Base-by-base conservation (phyloP, 2,329 filamentous ascomycete genomes). In the Claviceps capensis region DNA sequence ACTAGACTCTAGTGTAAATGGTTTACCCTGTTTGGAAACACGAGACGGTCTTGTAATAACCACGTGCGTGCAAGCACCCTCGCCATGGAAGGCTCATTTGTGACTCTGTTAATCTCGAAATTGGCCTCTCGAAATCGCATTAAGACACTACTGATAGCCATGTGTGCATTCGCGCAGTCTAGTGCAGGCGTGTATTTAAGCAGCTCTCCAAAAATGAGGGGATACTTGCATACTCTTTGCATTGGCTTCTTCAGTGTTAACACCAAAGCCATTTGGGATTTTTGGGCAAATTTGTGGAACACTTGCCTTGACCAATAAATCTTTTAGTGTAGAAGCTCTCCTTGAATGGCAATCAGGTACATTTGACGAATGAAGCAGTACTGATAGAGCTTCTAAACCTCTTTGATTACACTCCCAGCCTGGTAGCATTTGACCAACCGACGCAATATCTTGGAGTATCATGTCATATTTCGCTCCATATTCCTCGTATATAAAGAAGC, bases 381-480 rank as follows among this genome's bases (percentile, higher is more conserved):
- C 83, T 6, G 87, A 87, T 40, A 97, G 69, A 13, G 85, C 81
- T 66, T 97, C 91, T 2, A 96, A 79, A 0, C 91, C 93, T 61
- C 81, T 84, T 61, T 95, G 89, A 62, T 89, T 91, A 5, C 79
- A 77, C 45, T 83, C 77, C 87, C 88, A 95, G 49, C 85, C 77
- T 23, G 81, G 81, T 58, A 87, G 77, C 6, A 77, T 78, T 54
- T 82, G 78, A 56, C 86, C 81, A 16, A 84, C 76, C 26, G 82
- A 75, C 37, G 82, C 79, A 38, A 94, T 71, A 56, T 95, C 88
- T 57, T 85, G 82, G 47, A 85, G 81, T 73, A 96, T 86, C 58
- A 88, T 75, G 58, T 94, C 88, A 66, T 93, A 95, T 63, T 91
- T 91, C 49, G 86, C 85, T 38, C 87, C 86, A 64, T 95, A 98